phyloP scores from a whole-genome alignment of 805 yeast species.

The Limtongia smithiae region DNA sequence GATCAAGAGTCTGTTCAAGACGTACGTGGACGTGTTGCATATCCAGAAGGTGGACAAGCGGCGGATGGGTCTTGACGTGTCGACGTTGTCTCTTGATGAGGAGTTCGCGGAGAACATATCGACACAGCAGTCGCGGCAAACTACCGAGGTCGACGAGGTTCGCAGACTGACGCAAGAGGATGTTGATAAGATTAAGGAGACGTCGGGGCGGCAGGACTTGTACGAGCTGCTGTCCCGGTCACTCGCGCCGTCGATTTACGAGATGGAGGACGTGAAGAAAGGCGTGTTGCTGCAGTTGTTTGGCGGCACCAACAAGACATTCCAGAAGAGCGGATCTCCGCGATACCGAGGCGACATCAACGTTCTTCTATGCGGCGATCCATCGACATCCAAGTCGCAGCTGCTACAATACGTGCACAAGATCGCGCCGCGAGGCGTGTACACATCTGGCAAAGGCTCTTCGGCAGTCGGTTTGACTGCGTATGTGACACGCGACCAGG shows the following conservation, averaged over 20 bases:
- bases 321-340: constrained; percentile 75
- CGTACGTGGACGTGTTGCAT: constrained; percentile 92
- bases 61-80: constrained; percentile 73
- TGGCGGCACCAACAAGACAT: constrained; percentile 91
- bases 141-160: constrained; percentile 68
- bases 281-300: constrained; percentile 89
- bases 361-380: constrained; percentile 91
- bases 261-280: constrained; percentile 93
- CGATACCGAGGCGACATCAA: constrained; percentile 95
- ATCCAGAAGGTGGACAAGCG: constrained; percentile 79
- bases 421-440: constrained; percentile 96
- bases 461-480: constrained; percentile 99
- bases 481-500: constrained; percentile 89
- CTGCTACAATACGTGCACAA: constrained; percentile 91
- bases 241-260: constrained; percentile 94
- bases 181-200: constrained; percentile 55
- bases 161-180: constrained; percentile 69
- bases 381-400: constrained; percentile 96
- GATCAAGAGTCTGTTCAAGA: constrained; percentile 78
- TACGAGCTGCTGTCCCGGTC: constrained; percentile 86
- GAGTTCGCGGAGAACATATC: constrained; percentile 45
- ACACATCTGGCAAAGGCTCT: constrained; percentile 97
- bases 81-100: constrained; percentile 53
- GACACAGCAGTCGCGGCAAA: constrained; percentile 41
- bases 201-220: constrained; percentile 67